Conservation (phyloP, 768 basidiomycete genomes). For the Cyathus striatus region DNA sequence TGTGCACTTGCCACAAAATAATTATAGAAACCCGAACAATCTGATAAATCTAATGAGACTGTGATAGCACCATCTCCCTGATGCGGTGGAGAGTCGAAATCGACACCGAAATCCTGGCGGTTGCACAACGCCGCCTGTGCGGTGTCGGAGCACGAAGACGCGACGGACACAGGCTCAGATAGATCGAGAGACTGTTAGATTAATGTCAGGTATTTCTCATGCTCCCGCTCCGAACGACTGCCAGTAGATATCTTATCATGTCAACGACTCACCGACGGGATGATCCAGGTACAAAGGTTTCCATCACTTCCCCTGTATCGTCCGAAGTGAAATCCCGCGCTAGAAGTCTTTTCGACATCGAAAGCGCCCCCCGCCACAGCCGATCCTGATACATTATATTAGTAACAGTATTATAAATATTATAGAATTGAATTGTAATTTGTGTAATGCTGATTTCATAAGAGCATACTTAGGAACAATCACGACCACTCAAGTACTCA, state of each 20-base stretch:
- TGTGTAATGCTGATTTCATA: no score
- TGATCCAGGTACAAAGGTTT: constrained; percentile 17
- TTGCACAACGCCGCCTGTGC: constrained; percentile 13
- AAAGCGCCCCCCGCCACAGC: constrained; percentile 16
- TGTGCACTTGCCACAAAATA: constrained; percentile 16
- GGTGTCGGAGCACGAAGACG: constrained; percentile 12
- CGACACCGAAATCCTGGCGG: constrained; percentile 15
- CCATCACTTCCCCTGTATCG: constrained; percentile 18
- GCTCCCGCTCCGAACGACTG: no score
- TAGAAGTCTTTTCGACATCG: constrained; percentile 15
- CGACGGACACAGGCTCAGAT: constrained; percentile 3
- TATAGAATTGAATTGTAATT: no score
- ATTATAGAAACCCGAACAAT: constrained; percentile 18
- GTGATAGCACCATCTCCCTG: constrained; percentile 16
- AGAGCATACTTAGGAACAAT: neutral
- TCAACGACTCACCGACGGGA: constrained; percentile 11
- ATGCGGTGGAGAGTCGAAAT: constrained; percentile 19
- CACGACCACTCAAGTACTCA: constrained; percentile 1
- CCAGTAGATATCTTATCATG: neutral
- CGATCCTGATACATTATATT: constrained; percentile 8
- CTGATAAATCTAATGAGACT: constrained; percentile 14
- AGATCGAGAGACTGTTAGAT: constrained; percentile 12
- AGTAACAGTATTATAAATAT: neutral
- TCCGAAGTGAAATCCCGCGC: constrained; percentile 16
- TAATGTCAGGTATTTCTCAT: no score